phyloP scores from a whole-genome alignment of 495 filamentous ascomycete genomes.

The Neurospora sp. region DNA sequence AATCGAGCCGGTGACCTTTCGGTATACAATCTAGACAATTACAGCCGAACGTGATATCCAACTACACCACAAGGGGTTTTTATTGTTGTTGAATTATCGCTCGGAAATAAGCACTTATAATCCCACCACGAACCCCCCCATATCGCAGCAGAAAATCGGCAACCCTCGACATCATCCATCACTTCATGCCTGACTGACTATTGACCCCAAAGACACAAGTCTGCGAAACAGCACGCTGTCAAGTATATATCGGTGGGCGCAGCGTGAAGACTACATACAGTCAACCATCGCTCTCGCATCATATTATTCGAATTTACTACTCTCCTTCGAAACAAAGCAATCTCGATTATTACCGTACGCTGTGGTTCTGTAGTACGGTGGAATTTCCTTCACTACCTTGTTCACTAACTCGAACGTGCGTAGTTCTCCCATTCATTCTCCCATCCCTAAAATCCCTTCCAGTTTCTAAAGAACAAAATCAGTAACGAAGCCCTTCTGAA shows the following conservation, averaged over 20 bases:
- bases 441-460: neutral
- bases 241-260: too few relatives aligned
- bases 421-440: neutral
- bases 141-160: too few relatives aligned
- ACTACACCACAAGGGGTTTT: neutral
- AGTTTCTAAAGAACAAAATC: too few relatives aligned
- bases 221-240: too few relatives aligned
- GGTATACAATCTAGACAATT: neutral
- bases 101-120: accelerated
- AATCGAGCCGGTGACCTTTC: neutral
- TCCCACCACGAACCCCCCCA: too few relatives aligned
- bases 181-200: too few relatives aligned
- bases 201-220: too few relatives aligned
- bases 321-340: neutral
- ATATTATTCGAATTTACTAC: too few relatives aligned
- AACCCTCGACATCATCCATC: too few relatives aligned
- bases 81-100: neutral
- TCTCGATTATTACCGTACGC: neutral
- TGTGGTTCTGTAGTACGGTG: neutral
- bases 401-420: neutral
- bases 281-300: too few relatives aligned
- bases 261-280: too few relatives aligned
- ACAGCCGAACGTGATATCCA: neutral
- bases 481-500: neutral
- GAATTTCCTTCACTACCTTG: neutral